Conservation (phyloP, 73 alveolate species). For the Blepharisma stoltei region DNA sequence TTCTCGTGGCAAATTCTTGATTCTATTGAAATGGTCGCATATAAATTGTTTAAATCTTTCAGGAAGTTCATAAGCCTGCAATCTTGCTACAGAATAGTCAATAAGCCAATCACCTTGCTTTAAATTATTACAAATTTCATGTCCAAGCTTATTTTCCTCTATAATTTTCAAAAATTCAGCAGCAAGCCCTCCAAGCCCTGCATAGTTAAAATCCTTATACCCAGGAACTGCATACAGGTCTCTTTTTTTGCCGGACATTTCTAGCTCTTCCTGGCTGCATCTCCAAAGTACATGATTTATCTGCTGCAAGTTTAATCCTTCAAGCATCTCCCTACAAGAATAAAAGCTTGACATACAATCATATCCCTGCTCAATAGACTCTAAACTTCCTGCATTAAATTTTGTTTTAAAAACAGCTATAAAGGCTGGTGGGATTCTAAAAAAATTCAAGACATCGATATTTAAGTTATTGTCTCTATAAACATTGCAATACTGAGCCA, state of each 20-base stretch:
- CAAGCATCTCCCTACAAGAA: neutral
- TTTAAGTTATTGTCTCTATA: neutral
- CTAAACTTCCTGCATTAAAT: neutral
- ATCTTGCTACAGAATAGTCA: slow-evolving; percentile 77
- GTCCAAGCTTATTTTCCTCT: neutral
- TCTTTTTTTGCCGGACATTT: slow-evolving; percentile 50
- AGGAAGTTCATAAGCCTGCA: slow-evolving; percentile 7
- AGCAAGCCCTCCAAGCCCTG: slow-evolving; percentile 53
- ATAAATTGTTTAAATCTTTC: neutral
- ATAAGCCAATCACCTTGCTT: slow-evolving; percentile 94
- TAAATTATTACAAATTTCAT: slow-evolving; percentile 60
- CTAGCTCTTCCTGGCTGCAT: slow-evolving; percentile 64
- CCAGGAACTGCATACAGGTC: slow-evolving; percentile 63
- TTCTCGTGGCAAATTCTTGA: slow-evolving; percentile 3
- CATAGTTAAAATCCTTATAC: slow-evolving; percentile 45
- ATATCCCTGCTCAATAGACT: neutral
- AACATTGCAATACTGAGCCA: neutral
- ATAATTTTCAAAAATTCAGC: neutral
- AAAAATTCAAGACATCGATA: neutral
- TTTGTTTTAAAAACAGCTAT: neutral
- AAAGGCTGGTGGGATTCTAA: slow-evolving; percentile 18
- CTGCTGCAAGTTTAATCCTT: neutral
- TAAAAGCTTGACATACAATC: neutral
- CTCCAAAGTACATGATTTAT: slow-evolving; percentile 17
- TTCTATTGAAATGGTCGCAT: neutral